Evolutionary conservation across 805 yeast species (phyloP).

Genomic region (Candida endomychidarum): DNA sequence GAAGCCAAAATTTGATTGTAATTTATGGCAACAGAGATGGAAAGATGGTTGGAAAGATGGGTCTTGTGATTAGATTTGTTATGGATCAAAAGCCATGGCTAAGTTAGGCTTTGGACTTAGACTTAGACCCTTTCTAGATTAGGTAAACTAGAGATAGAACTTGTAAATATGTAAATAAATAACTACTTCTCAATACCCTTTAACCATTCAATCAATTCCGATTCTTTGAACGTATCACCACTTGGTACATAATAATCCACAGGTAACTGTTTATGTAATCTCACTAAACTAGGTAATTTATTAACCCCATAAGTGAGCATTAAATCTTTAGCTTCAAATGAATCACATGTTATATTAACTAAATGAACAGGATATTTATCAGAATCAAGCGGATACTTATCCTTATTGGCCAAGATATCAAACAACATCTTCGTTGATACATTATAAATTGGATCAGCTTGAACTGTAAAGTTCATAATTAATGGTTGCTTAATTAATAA

Average conservation of each 20-base stretch:
- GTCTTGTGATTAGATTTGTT: slow-evolving; percentile 7
- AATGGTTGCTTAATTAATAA: slow-evolving; percentile 58
- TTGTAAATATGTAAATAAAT: slow-evolving; percentile 5
- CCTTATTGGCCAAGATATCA: slow-evolving; percentile 23
- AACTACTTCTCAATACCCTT: slow-evolving; percentile 5
- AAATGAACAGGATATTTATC: slow-evolving; percentile 48
- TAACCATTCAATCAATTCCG: slow-evolving; percentile 30
- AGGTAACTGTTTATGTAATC: slow-evolving; percentile 65
- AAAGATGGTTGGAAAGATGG: slow-evolving; percentile 79
- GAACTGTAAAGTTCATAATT: slow-evolving; percentile 66
- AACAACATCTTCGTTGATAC: slow-evolving; percentile 61
- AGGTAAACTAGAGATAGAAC: slow-evolving; percentile 3
- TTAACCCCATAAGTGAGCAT: slow-evolving; percentile 54
- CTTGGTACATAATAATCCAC: slow-evolving; percentile 25
- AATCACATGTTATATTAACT: slow-evolving; percentile 74
- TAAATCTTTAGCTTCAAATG: slow-evolving; percentile 59
- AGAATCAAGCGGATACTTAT: slow-evolving; percentile 37
- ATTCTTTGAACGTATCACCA: slow-evolving; percentile 21
- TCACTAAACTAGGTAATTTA: slow-evolving; percentile 65
- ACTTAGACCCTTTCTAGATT: no score
- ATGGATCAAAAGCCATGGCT: not conserved
- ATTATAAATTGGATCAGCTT: slow-evolving; percentile 64
- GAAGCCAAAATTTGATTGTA: slow-evolving; percentile 82
- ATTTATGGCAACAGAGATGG: slow-evolving; percentile 93
- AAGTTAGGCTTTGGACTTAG: no score